A percentile compares a stretch with the other conserved stretches of the same genome.
Conservation (phyloP, 2,329 filamentous ascomycete genomes). For the Myriosclerotinia scirpicola region DNA sequence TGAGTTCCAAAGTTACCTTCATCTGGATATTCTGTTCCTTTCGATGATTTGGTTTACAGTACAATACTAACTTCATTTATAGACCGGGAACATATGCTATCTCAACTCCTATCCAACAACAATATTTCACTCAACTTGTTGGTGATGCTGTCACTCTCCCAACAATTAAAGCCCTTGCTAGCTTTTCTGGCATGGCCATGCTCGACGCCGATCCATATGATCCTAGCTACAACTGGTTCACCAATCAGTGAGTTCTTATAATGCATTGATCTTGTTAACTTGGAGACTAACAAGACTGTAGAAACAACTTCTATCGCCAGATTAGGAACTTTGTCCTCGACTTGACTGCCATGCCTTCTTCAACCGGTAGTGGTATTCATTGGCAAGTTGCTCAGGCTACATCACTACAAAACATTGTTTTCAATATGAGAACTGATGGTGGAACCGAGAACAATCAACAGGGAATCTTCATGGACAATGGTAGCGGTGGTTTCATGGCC, state of each 20-base stretch:
- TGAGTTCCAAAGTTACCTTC: background rate
- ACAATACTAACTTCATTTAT: constrained; percentile 40
- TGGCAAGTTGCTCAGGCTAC: constrained; percentile 87
- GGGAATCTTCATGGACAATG: constrained; percentile 83
- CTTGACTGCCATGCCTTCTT: constrained; percentile 62
- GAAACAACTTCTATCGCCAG: constrained; percentile 74
- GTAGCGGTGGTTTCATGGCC: constrained; percentile 79
- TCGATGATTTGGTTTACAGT: background rate
- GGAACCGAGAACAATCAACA: constrained; percentile 66
- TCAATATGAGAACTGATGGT: constrained; percentile 72
- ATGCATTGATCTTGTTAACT: background rate
- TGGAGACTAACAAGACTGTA: constrained; percentile 39
- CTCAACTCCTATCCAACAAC: constrained; percentile 74
- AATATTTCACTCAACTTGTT: constrained; percentile 92
- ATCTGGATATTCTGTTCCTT: background rate
- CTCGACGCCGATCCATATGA: constrained; percentile 88
- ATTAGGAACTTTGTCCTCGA: constrained; percentile 82
- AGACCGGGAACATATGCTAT: constrained; percentile 77
- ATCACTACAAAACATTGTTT: constrained; percentile 76
- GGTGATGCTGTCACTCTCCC: constrained; percentile 75
- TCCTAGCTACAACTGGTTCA: constrained; percentile 70
- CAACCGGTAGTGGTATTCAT: constrained; percentile 69
- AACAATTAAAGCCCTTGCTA: constrained; percentile 68
- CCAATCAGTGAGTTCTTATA: constrained; percentile 57
- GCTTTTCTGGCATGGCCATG: constrained; percentile 81